Conservation (phyloP, 2,329 filamentous ascomycete species). For the Sphaerostilbella broomeana region DNA sequence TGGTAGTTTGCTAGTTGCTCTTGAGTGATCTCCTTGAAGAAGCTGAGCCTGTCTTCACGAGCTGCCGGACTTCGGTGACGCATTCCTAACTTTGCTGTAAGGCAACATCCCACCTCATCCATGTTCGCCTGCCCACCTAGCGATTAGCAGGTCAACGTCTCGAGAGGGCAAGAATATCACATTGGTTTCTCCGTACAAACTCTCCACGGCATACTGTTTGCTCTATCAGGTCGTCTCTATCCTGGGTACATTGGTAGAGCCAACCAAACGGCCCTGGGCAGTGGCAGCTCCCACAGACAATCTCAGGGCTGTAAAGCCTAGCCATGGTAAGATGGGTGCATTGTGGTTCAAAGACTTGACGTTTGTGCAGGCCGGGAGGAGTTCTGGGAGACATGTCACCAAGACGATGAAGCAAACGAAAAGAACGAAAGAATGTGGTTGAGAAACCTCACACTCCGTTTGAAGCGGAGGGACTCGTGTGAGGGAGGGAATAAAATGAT, state of each 20-base stretch:
- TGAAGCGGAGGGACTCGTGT: not conserved
- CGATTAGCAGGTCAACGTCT: conserved; percentile 8
- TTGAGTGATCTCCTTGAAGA: conserved; percentile 39
- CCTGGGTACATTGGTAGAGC: conserved; percentile 67
- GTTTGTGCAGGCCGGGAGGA: conserved; percentile 10
- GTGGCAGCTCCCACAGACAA: conserved; percentile 53
- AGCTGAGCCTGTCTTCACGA: conserved; percentile 36
- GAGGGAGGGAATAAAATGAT: not conserved
- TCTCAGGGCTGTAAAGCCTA: conserved; percentile 50
- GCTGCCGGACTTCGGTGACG: conserved; percentile 35
- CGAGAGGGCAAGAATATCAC: not conserved
- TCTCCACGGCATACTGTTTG: conserved; percentile 21
- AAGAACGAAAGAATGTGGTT: not conserved
- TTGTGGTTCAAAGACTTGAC: conserved; percentile 23
- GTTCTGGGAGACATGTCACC: conserved; percentile 8
- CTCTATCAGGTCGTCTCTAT: conserved; percentile 41
- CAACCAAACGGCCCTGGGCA: conserved; percentile 55
- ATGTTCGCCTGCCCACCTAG: conserved; percentile 23
- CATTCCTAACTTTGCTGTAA: conserved; percentile 28
- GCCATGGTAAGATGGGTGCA: conserved; percentile 67
- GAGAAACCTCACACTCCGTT: not conserved
- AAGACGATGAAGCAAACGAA: too few relatives aligned
- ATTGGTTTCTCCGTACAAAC: conserved; percentile 6
- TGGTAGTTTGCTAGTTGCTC: conserved; percentile 39
- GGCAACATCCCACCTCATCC: conserved; percentile 27